These are phyloP conservation scores for Colletotrichum sp. DNA, from an alignment of 2,329 filamentous ascomycete genomes.

Conservation along the genomic window DNA sequence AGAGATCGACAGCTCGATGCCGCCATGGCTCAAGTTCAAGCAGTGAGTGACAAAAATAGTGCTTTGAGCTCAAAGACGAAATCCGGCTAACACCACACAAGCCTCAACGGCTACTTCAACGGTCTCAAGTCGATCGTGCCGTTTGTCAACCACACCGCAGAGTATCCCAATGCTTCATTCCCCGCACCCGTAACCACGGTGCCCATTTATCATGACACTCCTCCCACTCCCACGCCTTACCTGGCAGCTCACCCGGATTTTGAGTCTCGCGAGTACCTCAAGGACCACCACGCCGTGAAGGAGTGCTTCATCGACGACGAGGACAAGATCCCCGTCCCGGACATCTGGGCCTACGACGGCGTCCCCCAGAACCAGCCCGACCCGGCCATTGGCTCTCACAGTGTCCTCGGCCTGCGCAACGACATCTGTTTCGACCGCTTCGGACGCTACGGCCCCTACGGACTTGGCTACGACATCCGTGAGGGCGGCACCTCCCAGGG, in stretches of 20 bases:
- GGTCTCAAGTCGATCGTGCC: slow-evolving; percentile 76
- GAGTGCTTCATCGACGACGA: slow-evolving; percentile 69
- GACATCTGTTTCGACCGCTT: slow-evolving; percentile 90
- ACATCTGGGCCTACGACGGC: slow-evolving; percentile 72
- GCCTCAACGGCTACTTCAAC: slow-evolving; percentile 81
- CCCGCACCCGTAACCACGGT: slow-evolving; percentile 37
- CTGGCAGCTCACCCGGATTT: slow-evolving; percentile 73
- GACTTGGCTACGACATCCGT: slow-evolving; percentile 78
- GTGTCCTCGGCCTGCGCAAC: slow-evolving; percentile 73
- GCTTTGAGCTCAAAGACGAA: not conserved
- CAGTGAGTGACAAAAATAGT: slow-evolving; percentile 39
- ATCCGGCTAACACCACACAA: slow-evolving; percentile 38
- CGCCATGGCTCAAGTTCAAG: slow-evolving; percentile 43
- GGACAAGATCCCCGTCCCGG: slow-evolving; percentile 61
- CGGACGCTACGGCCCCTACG: slow-evolving; percentile 84
- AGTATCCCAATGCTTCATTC: slow-evolving; percentile 67
- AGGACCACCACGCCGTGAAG: slow-evolving; percentile 57
- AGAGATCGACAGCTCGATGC: slow-evolving; percentile 31
- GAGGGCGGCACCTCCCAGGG: slow-evolving; percentile 75
- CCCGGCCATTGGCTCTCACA: slow-evolving; percentile 78
- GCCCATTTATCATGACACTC: slow-evolving; percentile 35
- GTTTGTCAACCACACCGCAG: slow-evolving; percentile 67
- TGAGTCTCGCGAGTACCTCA: slow-evolving; percentile 58
- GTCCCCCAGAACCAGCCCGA: slow-evolving; percentile 80
- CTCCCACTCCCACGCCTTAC: slow-evolving; percentile 47